Conservation (phyloP, 345 rosid species). For the Leavenworthia alabamica region DNA sequence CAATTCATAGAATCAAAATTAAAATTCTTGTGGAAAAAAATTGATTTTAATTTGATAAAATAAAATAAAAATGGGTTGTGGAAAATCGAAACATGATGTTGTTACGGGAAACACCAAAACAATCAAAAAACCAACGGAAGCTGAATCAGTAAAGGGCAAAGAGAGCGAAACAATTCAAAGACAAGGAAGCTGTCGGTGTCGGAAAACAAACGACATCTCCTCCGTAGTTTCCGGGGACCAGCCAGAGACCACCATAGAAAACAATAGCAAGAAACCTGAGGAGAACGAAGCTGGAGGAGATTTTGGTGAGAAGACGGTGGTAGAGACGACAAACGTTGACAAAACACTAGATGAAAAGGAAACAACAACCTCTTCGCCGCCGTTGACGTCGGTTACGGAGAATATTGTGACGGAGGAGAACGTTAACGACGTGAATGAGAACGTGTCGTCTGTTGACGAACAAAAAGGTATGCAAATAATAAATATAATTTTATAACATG, state of each 20-base stretch:
- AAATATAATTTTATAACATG: background rate
- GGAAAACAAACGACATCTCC: conserved; percentile 6
- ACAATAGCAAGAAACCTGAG: background rate
- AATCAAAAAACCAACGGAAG: conserved; percentile 19
- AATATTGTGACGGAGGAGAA: conserved; percentile 11
- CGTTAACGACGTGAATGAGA: conserved; percentile 21
- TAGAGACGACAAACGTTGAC: background rate
- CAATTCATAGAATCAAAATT: background rate
- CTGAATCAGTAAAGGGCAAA: conserved; percentile 27
- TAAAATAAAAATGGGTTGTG: conserved; percentile 70
- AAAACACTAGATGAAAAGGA: background rate
- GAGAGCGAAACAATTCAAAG: conserved; percentile 11
- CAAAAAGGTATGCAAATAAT: conserved; percentile 15
- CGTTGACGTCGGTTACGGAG: background rate
- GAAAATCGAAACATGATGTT: conserved; percentile 66
- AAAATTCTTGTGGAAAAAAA: background rate
- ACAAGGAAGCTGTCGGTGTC: conserved; percentile 35
- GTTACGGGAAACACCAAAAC: conserved; percentile 52
- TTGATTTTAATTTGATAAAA: background rate
- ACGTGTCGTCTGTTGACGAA: conserved; percentile 1
- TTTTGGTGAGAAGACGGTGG: background rate
- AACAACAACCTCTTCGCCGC: background rate
- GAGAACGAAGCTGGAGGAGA: conserved; percentile 3
- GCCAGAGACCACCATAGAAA: conserved; percentile 4
- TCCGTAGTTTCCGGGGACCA: conserved; percentile 1